These are phyloP conservation scores for Phytophthora citrophthora DNA, from an alignment of 352 stramenopile species.

Conservation along the genomic window DNA sequence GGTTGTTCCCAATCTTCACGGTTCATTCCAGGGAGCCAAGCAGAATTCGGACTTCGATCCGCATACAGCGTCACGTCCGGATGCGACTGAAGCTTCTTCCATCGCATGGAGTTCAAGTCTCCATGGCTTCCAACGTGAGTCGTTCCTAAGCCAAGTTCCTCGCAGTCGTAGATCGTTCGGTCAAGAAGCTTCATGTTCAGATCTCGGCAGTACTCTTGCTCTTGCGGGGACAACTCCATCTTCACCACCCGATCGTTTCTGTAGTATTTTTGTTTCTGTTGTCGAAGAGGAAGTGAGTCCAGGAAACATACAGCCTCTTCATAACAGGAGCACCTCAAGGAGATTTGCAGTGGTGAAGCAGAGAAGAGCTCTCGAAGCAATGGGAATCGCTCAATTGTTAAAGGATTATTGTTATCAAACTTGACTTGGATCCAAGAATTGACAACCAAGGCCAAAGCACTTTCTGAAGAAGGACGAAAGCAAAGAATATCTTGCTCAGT, in stretches of 20 bases:
- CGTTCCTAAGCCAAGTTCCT: slow-evolving; percentile 26
- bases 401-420: slow-evolving; percentile 1
- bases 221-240: slow-evolving; percentile 25
- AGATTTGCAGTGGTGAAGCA: slow-evolving; percentile 10
- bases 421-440: background rate
- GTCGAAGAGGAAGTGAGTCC: slow-evolving; percentile 10
- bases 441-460: background rate
- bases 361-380: slow-evolving; percentile 2
- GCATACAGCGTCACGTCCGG: slow-evolving; percentile 30
- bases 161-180: slow-evolving; percentile 30
- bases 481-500: background rate
- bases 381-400: slow-evolving; percentile 8
- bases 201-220: slow-evolving; percentile 28
- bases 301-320: background rate
- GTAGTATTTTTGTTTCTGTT: background rate
- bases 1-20: slow-evolving; percentile 33
- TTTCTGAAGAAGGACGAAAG: background rate
- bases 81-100: slow-evolving; percentile 36
- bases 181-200: slow-evolving; percentile 35
- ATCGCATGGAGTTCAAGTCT: slow-evolving; percentile 18
- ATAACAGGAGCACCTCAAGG: background rate
- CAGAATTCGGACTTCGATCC: slow-evolving; percentile 17
- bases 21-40: slow-evolving; percentile 28
- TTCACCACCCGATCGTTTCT: background rate
- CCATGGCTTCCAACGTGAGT: slow-evolving; percentile 14